Evolutionary conservation across 129 eudicot species (phyloP).

Genomic region (Pittosporum tobira): DNA sequence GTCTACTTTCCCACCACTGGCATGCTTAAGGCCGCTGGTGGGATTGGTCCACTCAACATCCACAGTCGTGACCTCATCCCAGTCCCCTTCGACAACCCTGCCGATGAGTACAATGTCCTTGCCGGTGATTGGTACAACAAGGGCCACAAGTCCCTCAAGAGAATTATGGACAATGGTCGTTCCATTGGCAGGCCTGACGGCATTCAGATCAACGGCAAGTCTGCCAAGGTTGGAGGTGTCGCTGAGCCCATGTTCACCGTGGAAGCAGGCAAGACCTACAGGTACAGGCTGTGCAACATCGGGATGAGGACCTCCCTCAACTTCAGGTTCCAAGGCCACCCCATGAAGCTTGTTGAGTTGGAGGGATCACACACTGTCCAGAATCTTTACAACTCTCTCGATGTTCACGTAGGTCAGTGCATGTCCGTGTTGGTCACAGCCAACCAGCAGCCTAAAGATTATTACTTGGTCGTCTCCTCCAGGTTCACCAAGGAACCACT

Average conservation of each 20-base stretch:
- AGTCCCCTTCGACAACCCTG: slow-evolving; percentile 62
- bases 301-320: slow-evolving; percentile 71
- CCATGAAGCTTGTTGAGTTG: slow-evolving; percentile 69
- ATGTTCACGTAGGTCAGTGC: slow-evolving; percentile 86
- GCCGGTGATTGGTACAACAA: slow-evolving; percentile 89
- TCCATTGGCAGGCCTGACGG: slow-evolving; percentile 73
- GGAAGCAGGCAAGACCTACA: slow-evolving; percentile 62
- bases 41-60: slow-evolving; percentile 44
- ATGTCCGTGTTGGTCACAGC: slow-evolving; percentile 67
- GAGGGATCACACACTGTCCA: slow-evolving; percentile 90
- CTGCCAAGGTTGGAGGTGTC: slow-evolving; percentile 34
- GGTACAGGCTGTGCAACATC: slow-evolving; percentile 66
- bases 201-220: slow-evolving; percentile 61
- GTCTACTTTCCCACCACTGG: slow-evolving; percentile 61
- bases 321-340: slow-evolving; percentile 66
- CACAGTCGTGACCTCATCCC: slow-evolving; percentile 71
- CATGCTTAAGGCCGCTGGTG: slow-evolving; percentile 62
- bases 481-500: slow-evolving; percentile 48
- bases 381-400: slow-evolving; percentile 57
- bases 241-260: slow-evolving; percentile 51
- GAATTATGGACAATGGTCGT: slow-evolving; percentile 50
- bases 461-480: slow-evolving; percentile 64
- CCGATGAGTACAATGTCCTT: slow-evolving; percentile 49
- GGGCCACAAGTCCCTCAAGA: slow-evolving; percentile 51
- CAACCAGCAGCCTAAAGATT: slow-evolving; percentile 61